Conservation (phyloP, 164 flowering plant species). For the Buxus sempervirens region DNA sequence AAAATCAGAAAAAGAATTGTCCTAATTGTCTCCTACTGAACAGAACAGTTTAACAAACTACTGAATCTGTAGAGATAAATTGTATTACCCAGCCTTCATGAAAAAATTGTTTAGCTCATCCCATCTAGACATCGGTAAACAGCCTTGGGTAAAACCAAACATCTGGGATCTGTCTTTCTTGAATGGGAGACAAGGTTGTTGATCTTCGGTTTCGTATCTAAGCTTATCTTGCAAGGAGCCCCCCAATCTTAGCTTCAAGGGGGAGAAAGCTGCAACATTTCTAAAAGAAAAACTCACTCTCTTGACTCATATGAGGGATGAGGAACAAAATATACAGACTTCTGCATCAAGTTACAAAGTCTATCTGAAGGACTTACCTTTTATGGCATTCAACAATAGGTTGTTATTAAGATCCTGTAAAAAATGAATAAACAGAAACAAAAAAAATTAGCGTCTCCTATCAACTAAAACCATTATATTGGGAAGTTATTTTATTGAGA, state of each 20-base stretch:
- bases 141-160: background rate
- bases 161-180: conserved; percentile 19
- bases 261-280: conserved; percentile 63
- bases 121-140: background rate
- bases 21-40: too few relatives aligned
- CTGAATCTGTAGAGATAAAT: too few relatives aligned
- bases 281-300: background rate
- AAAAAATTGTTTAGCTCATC: background rate
- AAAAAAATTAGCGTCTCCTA: too few relatives aligned
- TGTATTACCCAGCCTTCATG: background rate
- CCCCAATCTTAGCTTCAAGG: conserved; percentile 82
- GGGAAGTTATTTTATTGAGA: background rate
- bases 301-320: background rate
- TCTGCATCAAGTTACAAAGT: background rate
- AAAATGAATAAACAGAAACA: conserved; percentile 8
- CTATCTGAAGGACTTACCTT: conserved; percentile 38
- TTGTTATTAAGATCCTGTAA: conserved; percentile 70
- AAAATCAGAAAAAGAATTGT: background rate
- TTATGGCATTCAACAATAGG: conserved; percentile 66
- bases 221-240: conserved; percentile 87
- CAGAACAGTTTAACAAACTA: background rate
- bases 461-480: background rate
- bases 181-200: conserved; percentile 53
- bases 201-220: conserved; percentile 44
- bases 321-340: background rate